Evolutionary conservation across 73 alveolate genomes (phyloP).

Genomic region (Tetrahymena borealis): DNA sequence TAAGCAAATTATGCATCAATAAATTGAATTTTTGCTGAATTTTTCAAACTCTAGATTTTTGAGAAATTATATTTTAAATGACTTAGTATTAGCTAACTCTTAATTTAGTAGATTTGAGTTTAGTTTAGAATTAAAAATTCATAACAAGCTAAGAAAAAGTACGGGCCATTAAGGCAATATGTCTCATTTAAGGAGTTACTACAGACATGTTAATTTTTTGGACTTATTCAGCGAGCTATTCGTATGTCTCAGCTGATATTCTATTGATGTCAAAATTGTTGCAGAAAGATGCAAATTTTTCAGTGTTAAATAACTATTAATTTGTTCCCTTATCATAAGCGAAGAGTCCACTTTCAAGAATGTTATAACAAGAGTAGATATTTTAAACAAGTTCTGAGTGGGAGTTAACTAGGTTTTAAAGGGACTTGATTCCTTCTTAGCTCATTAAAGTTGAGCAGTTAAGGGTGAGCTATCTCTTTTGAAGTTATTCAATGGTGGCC

Average conservation of each 20-base stretch:
- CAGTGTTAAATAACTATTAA: background rate
- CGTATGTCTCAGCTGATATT: background rate
- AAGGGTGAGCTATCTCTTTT: background rate
- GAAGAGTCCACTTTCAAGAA: background rate
- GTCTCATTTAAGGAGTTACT: background rate
- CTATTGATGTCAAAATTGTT: background rate
- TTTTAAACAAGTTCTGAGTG: background rate
- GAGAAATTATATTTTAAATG: background rate
- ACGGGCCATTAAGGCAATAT: background rate
- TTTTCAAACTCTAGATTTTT: background rate
- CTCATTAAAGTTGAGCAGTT: background rate
- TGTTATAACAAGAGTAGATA: background rate
- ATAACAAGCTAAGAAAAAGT: background rate
- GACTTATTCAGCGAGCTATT: background rate
- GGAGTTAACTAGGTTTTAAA: background rate
- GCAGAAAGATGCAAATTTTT: background rate
- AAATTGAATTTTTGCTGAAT: background rate
- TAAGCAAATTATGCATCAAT: too few species aligned
- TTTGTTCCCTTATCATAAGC: background rate
- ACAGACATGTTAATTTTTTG: background rate
- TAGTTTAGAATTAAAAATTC: background rate
- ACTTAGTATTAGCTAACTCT: background rate
- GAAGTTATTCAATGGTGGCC: background rate
- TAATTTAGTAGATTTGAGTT: background rate
- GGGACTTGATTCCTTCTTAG: background rate